A percentile compares a stretch with the other conserved stretches of the same genome.
These are phyloP conservation scores for Paraphaeosphaeria minitans DNA, from an alignment of 2,329 filamentous ascomycete species.

Conservation along the genomic window DNA sequence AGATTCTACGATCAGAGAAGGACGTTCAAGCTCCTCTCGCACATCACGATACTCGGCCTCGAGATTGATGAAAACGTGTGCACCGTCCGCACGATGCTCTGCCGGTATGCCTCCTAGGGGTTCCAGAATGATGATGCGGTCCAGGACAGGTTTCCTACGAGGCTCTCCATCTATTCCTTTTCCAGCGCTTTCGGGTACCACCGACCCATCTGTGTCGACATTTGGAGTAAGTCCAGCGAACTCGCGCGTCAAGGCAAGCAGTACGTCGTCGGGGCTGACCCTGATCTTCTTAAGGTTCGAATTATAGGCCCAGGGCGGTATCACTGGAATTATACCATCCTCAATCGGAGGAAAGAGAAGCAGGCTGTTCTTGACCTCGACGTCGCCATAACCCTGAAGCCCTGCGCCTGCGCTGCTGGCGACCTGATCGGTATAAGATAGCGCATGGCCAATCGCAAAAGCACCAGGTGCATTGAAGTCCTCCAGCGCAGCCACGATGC, in stretches of 20 bases:
- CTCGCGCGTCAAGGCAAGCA: constrained; percentile 77
- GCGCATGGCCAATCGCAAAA: constrained; percentile 66
- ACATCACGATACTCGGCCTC: constrained; percentile 84
- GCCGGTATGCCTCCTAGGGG: constrained; percentile 82
- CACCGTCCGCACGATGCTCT: constrained; percentile 61
- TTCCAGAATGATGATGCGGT: constrained; percentile 88
- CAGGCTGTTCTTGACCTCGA: constrained; percentile 51
- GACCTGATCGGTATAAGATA: constrained; percentile 46
- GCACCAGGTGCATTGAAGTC: constrained; percentile 70
- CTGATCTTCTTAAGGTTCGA: constrained; percentile 50
- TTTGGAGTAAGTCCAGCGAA: constrained; percentile 67
- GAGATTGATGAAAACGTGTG: constrained; percentile 89
- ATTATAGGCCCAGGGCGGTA: constrained; percentile 68
- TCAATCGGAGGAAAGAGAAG: constrained; percentile 69
- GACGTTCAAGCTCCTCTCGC: constrained; percentile 61
- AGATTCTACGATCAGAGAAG: constrained; percentile 19
- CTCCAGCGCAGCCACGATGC: constrained; percentile 77
- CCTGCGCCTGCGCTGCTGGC: constrained; percentile 39
- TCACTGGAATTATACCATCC: constrained; percentile 71
- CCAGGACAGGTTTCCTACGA: constrained; percentile 59
- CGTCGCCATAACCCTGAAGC: constrained; percentile 38
- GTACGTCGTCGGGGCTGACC: constrained; percentile 65
- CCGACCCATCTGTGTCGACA: constrained; percentile 9
- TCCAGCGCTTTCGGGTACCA: constrained; percentile 19
- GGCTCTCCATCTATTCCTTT: constrained; percentile 32